Evolutionary conservation across 1,139 yeast genomes (phyloP).

Genomic region (Debaryomyces subglobosus): DNA sequence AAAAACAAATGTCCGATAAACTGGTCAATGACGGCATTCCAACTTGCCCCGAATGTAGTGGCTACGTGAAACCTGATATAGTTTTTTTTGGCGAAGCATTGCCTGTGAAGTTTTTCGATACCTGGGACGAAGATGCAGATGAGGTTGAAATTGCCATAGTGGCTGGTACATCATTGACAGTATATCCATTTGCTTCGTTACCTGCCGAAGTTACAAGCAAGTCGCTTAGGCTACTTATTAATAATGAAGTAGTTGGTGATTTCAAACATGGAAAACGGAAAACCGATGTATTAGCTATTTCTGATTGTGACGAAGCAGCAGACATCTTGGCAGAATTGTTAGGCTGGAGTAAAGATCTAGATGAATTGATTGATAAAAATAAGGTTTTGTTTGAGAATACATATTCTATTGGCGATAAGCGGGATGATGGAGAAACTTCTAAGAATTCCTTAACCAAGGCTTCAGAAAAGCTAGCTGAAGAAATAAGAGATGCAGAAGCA

Average conservation of each 20-base stretch:
- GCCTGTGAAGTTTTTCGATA: constrained; percentile 67
- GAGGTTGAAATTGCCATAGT: constrained; percentile 77
- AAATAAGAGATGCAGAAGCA: constrained; percentile 10
- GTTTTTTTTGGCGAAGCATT: constrained; percentile 90
- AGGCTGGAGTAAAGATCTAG: constrained; percentile 67
- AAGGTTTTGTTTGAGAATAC: not conserved
- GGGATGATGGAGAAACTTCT: not conserved
- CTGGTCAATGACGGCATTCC: constrained; percentile 50
- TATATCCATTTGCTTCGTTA: constrained; percentile 83
- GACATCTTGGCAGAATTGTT: constrained; percentile 51
- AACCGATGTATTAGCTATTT: constrained; percentile 60
- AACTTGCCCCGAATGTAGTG: constrained; percentile 56
- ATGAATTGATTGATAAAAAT: constrained; percentile 30
- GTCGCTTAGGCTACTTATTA: constrained; percentile 66
- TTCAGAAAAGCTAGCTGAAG: constrained; percentile 9
- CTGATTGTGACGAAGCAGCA: constrained; percentile 68
- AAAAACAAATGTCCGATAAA: constrained; percentile 37
- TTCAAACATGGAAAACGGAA: constrained; percentile 52
- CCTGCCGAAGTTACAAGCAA: constrained; percentile 62
- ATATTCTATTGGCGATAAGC: constrained; percentile 1
- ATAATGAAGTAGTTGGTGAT: constrained; percentile 78
- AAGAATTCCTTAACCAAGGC: constrained; percentile 3
- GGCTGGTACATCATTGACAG: constrained; percentile 91
- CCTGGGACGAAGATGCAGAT: constrained; percentile 65
- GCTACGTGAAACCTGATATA: constrained; percentile 88